Evolutionary conservation across 768 basidiomycete genomes (phyloP).

Genomic region (Mycena polygramma): DNA sequence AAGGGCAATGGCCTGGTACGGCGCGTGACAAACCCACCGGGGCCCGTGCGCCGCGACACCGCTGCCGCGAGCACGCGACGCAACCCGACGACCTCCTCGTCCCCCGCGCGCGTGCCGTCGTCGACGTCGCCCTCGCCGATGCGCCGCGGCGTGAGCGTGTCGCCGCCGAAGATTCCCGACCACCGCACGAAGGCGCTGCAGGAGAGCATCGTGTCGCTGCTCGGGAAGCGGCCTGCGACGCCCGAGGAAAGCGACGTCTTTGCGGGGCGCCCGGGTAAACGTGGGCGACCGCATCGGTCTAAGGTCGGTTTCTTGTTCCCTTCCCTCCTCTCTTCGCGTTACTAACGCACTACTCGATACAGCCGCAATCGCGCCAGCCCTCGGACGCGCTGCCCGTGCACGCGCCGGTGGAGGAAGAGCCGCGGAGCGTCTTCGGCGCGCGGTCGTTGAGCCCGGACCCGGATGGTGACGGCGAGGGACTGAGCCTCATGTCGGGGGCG

Average conservation of each 20-base stretch:
- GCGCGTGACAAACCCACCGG: slow-evolving; percentile 8
- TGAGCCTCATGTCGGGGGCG: slow-evolving; percentile 18
- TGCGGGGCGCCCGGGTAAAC: slow-evolving; percentile 15
- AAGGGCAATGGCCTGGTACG: slow-evolving; percentile 2
- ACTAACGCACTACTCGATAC: neutral
- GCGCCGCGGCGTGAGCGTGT: slow-evolving; percentile 41
- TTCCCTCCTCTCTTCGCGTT: neutral
- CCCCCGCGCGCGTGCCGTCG: slow-evolving; percentile 64
- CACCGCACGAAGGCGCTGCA: slow-evolving; percentile 71
- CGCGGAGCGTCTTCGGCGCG: slow-evolving; percentile 16
- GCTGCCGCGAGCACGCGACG: too few relatives aligned
- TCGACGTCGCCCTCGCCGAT: slow-evolving; percentile 63
- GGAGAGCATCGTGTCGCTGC: slow-evolving; percentile 74
- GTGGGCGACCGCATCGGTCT: slow-evolving; percentile 19
- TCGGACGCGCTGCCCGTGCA: slow-evolving; percentile 24
- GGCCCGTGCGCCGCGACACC: too few relatives aligned
- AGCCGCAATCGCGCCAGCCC: slow-evolving; percentile 34
- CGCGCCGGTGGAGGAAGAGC: neutral
- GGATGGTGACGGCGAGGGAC: slow-evolving; percentile 23
- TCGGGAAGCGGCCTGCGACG: slow-evolving; percentile 42
- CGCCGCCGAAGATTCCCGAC: slow-evolving; percentile 60
- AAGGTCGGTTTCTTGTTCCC: slow-evolving; percentile 14
- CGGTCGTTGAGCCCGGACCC: slow-evolving; percentile 26
- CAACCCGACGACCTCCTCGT: neutral
- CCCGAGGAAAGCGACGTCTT: slow-evolving; percentile 6